Evolutionary conservation across 2,329 filamentous ascomycete genomes (phyloP), one percentile per base, ranked within the genome.

Genomic region (Botryotinia calthae): DNA sequence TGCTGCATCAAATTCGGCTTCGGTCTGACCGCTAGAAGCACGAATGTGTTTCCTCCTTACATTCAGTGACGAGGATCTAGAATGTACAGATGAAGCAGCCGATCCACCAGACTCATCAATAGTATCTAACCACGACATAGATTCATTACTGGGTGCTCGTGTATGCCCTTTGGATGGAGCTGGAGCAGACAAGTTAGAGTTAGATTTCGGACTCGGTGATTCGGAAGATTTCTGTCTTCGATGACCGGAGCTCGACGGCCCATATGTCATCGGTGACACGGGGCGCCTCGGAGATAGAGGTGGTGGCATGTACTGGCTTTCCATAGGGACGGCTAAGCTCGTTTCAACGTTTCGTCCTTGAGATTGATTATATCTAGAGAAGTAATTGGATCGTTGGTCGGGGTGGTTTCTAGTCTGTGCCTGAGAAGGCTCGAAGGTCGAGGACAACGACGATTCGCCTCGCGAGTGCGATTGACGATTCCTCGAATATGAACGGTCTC

Each of bases 1-100:
- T 6, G 96, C 96, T 14, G 94, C 94, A 82, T 98, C 95, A 76
- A 98, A 97, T 79, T 97, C 95, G 10, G 93, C 91, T 81, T 97
- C 93, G 0, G 93, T 96, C 44, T 87, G 89, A 62, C 90, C 90
- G 76, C 92, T 95, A 4, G 86, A 81, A 51, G 86, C 86, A 66
- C 91, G 89, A 70, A 93, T 88, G 76, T 92, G 91, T 79, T 91
- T 93, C 75, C 91, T 87, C 74, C 89, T 87, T 65, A 92, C 83
- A 61, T 89, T 87, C 73, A 91, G 83, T 1, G 91, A 93, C 0
- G 93, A 95, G 6, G 91, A 90, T 66, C 93, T 87, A 0, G 95
- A 97, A 80, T 94, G 93, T 2, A 94, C 86, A 0, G 95, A 97
- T 2, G 93, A 93, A 4, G 88, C 86, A 5, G 90, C 90, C 0